Conservation (phyloP, 371 early-diverging fungal species). For the Funneliformis caledonium region DNA sequence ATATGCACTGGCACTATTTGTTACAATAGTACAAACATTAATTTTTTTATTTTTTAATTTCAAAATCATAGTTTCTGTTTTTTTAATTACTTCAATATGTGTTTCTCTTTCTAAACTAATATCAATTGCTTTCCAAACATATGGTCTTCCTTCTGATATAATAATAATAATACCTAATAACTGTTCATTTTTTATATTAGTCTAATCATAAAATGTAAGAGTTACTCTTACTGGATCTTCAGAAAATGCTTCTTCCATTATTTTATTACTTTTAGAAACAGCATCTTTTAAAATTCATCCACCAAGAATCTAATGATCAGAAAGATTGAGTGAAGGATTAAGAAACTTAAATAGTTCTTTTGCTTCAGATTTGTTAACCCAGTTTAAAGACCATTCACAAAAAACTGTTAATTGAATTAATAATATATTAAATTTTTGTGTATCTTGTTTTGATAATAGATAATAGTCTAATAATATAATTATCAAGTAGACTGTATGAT, state of each 20-base stretch:
- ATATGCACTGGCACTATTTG: slow-evolving; percentile 5
- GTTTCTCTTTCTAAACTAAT: slow-evolving; percentile 30
- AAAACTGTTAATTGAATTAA: background rate
- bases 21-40: background rate
- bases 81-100: slow-evolving; percentile 11
- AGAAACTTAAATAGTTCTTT: background rate
- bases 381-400: slow-evolving; percentile 19
- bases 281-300: background rate
- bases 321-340: slow-evolving; percentile 1
- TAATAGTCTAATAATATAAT: background rate
- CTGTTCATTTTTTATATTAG: slow-evolving; percentile 5
- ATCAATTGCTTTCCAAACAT: slow-evolving; percentile 20
- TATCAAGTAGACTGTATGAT: slow-evolving; percentile 8
- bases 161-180: slow-evolving; percentile 7
- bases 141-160: background rate
- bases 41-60: background rate
- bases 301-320: background rate
- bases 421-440: slow-evolving; percentile 1
- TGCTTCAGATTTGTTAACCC: slow-evolving; percentile 1
- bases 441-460: slow-evolving; percentile 19
- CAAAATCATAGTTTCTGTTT: slow-evolving; percentile 4
- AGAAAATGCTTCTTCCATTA: background rate
- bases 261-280: background rate
- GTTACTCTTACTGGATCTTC: slow-evolving; percentile 20
- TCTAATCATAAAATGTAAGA: slow-evolving; percentile 23